These are phyloP conservation scores for Saccharomycopsis sp. DNA, from an alignment of 805 yeast genomes.

Conservation along the genomic window DNA sequence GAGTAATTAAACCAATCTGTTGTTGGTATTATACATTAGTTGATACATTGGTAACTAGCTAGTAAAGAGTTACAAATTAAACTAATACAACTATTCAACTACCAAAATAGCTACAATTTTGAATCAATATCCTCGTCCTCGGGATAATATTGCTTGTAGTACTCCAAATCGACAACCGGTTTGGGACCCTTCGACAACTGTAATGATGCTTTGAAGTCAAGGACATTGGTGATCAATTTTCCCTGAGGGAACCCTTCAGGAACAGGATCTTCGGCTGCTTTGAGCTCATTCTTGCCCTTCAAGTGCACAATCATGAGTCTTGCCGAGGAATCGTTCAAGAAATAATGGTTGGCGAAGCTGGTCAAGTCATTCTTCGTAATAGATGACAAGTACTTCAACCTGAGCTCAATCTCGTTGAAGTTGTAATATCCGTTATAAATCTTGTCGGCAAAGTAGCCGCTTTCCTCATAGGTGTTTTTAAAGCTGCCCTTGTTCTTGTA, in stretches of 20 bases:
- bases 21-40: too few relatives aligned
- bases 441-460: constrained; percentile 53
- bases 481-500: constrained; percentile 59
- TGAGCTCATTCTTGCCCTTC: constrained; percentile 19
- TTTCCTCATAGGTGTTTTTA: constrained; percentile 77
- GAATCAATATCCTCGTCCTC: constrained; percentile 12
- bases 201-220: constrained; percentile 49
- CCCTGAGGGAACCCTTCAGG: constrained; percentile 42
- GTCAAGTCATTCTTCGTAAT: constrained; percentile 53
- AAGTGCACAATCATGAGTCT: constrained; percentile 45
- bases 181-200: constrained; percentile 55
- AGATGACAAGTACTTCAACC: constrained; percentile 38
- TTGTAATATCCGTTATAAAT: constrained; percentile 77
- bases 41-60: too few relatives aligned
- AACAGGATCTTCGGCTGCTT: not conserved
- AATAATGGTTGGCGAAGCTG: constrained; percentile 40
- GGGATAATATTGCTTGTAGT: constrained; percentile 9
- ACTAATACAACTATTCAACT: too few relatives aligned
- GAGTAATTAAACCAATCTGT: too few relatives aligned
- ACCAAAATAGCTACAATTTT: too few relatives aligned
- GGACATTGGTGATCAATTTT: constrained; percentile 36
- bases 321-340: constrained; percentile 11
- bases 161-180: constrained; percentile 37
- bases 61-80: too few relatives aligned
- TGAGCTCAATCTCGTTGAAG: constrained; percentile 50